Conservation (phyloP, 1,284 basidiomycete species). For the Coniferiporia sulphurascens region DNA sequence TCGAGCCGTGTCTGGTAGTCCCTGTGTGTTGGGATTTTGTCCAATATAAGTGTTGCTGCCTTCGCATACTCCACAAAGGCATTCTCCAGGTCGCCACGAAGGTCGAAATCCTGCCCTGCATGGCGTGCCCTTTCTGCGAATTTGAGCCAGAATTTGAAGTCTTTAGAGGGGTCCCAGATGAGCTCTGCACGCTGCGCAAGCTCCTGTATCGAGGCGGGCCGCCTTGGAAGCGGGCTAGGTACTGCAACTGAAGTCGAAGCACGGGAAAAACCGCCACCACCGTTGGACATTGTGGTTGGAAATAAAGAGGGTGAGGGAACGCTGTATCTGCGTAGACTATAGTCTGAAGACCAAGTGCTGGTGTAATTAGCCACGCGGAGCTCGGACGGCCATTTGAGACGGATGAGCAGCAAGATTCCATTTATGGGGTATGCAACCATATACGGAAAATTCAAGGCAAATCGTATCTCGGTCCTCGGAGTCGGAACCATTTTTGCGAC, state of each 20-base stretch:
- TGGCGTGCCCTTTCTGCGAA: slow-evolving; percentile 28
- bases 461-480: not conserved
- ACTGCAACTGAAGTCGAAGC: not conserved
- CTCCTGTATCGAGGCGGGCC: slow-evolving; percentile 32
- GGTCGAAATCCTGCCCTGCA: slow-evolving; percentile 15
- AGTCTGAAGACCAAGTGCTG: not conserved
- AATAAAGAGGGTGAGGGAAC: not conserved
- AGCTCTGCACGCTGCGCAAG: slow-evolving; percentile 31
- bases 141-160: slow-evolving; percentile 34
- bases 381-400: not conserved
- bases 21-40: slow-evolving; percentile 37
- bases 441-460: no score
- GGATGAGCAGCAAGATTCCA: no score
- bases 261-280: not conserved
- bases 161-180: slow-evolving; percentile 31
- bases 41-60: slow-evolving; percentile 39
- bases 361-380: not conserved
- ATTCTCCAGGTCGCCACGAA: slow-evolving; percentile 27
- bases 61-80: slow-evolving; percentile 36
- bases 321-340: not conserved
- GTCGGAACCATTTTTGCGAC: not conserved
- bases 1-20: slow-evolving; percentile 33
- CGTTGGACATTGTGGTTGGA: slow-evolving; percentile 1
- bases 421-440: no score
- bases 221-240: not conserved